Evolutionary conservation across 108 stramenopile species (phyloP), one percentile per base, ranked within the genome.

Genomic region (Aurantiochytrium sp.): DNA sequence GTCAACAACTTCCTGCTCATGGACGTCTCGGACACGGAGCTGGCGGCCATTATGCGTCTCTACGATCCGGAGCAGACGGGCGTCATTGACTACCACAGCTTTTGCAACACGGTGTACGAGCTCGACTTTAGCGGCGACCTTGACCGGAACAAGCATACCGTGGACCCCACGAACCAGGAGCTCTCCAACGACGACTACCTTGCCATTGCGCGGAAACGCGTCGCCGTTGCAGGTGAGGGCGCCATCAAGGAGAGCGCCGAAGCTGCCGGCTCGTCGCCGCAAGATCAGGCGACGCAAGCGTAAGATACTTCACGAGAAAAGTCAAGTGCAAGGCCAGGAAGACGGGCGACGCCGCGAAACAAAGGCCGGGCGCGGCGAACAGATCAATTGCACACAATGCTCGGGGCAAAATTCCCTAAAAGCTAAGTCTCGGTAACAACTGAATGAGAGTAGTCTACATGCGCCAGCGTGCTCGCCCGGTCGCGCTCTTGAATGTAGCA

Each of bases 1-100:
- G 37, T 88, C 15, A 34, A 54, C 36, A 42, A 88, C 4, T 88
- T 21, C 0, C 30, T 45, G 50, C 59, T 65, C 34, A 88, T 88
- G 68, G 36, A 37, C 19, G 88, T 88, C 27, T 81, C 73, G 39
- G 73, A 81, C 45, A 48, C 39, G n/a, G 73, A 81, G 73, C 73
- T 81, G 8, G 73, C 73, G 6, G 73, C 42, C 10, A 41, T 81
- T 24, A 81, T 81, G 73, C 42, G 42, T 37, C 73, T 81, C 27
- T 81, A 81, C 45, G 73, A 81, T 81, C 12, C 39, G 45, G 73
- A 81, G 39, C 73, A 81, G 45, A 48, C 39, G n/a, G 73, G 73
- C 45, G 39, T 48, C 8, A 81, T 81, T 24, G 45, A 81, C 45
- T 81, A 81, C 39, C 39, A 81, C 24, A 48, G 45, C 1, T 81